Evolutionary conservation across 768 basidiomycete species (phyloP).

Genomic region (Hortiboletus campestris): DNA sequence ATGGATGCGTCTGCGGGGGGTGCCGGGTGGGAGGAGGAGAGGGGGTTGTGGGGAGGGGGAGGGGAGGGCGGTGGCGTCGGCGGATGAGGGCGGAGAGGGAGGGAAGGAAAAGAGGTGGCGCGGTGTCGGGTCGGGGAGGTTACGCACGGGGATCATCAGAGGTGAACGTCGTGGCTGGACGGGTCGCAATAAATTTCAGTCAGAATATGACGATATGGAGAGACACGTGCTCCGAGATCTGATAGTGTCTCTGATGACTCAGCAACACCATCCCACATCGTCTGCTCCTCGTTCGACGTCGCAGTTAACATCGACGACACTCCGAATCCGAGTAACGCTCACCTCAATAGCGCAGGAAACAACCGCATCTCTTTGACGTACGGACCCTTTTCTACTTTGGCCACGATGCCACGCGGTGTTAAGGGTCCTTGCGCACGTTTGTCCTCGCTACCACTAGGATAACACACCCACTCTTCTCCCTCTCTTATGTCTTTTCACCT

Average conservation of each 20-base stretch:
- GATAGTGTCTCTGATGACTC: slow-evolving; percentile 31
- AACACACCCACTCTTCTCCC: neutral
- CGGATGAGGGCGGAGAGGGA: neutral
- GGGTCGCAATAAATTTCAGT: slow-evolving; percentile 11
- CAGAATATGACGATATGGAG: slow-evolving; percentile 33
- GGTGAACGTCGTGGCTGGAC: slow-evolving; percentile 1
- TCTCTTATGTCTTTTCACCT: slow-evolving; percentile 4
- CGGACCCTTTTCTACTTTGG: slow-evolving; percentile 26
- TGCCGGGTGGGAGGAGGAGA: slow-evolving; percentile 36
- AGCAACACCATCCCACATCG: slow-evolving; percentile 16
- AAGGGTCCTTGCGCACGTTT: slow-evolving; percentile 38
- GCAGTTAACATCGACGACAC: slow-evolving; percentile 11
- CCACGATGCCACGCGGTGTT: slow-evolving; percentile 30
- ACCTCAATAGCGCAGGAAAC: slow-evolving; percentile 20
- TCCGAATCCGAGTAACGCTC: slow-evolving; percentile 2
- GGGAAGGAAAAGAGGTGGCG: neutral
- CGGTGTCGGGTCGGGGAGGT: neutral
- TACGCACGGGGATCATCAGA: neutral
- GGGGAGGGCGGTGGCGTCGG: neutral
- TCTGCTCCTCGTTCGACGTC: slow-evolving; percentile 4
- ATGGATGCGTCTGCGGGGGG: slow-evolving; percentile 23
- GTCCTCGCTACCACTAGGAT: slow-evolving; percentile 21
- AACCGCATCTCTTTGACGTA: slow-evolving; percentile 8
- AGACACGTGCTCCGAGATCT: slow-evolving; percentile 34
- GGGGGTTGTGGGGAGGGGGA: slow-evolving; percentile 12